These are phyloP conservation scores for Trametes elegans DNA, from an alignment of 768 basidiomycete genomes.

Conservation along the genomic window DNA sequence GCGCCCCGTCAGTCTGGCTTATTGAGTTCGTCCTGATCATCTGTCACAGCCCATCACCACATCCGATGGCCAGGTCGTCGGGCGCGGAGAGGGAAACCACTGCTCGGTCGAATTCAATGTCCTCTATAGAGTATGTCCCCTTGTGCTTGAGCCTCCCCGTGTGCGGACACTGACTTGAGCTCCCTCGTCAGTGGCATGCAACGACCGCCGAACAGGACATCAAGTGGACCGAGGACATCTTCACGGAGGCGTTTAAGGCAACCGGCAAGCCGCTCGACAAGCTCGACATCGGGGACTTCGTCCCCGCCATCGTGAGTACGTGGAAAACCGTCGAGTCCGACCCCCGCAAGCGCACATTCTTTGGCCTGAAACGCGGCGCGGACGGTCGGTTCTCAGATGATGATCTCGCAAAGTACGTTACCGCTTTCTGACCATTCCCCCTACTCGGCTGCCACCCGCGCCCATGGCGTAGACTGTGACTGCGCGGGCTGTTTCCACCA, in stretches of 20 bases:
- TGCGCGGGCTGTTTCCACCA: too few relatives aligned
- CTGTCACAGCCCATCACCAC: slow-evolving; percentile 24
- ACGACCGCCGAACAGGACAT: slow-evolving; percentile 32
- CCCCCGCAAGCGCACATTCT: slow-evolving; percentile 31
- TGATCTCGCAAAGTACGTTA: slow-evolving; percentile 31
- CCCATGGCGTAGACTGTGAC: too few relatives aligned
- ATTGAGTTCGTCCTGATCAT: background rate
- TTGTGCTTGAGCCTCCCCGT: background rate
- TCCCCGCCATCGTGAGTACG: slow-evolving; percentile 13
- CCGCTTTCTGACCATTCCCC: background rate
- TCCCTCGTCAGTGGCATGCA: slow-evolving; percentile 33
- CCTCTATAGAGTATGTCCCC: slow-evolving; percentile 37
- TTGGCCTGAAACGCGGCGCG: slow-evolving; percentile 31
- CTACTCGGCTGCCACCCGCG: background rate
- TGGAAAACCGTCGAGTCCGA: slow-evolving; percentile 22
- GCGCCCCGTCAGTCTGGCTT: background rate
- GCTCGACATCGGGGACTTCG: slow-evolving; percentile 24
- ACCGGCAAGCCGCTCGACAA: slow-evolving; percentile 25
- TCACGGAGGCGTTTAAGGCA: slow-evolving; percentile 26
- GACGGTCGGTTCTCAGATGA: slow-evolving; percentile 53
- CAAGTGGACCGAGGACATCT: slow-evolving; percentile 33
- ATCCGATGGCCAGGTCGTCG: slow-evolving; percentile 14
- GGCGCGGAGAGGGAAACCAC: slow-evolving; percentile 66
- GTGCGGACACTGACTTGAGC: too few relatives aligned
- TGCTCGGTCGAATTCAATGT: slow-evolving; percentile 75